These are phyloP conservation scores for Serendipita sp. DNA, from an alignment of 768 basidiomycete species.

Conservation along the genomic window DNA sequence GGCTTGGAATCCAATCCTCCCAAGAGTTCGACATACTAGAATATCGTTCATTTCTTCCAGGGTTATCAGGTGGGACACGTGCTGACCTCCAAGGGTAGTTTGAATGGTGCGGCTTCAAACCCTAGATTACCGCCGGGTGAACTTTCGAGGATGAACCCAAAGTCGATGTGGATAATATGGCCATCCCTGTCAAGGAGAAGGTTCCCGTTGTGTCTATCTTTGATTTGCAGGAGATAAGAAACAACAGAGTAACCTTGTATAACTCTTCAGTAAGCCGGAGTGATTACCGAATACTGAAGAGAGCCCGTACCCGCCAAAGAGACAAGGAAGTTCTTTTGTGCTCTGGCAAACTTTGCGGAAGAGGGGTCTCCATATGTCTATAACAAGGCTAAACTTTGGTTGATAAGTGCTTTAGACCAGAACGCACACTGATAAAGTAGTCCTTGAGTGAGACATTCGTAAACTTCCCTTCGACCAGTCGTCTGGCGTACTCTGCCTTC, in stretches of 20 bases:
- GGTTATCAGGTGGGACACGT: background rate
- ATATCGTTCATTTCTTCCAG: background rate
- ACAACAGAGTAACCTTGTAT: conserved; percentile 74
- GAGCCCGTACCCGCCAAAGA: conserved; percentile 54
- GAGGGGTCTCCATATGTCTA: conserved; percentile 83
- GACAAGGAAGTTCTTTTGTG: conserved; percentile 86
- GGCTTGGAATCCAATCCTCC: conserved; percentile 66
- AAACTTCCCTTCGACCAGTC: conserved; percentile 60
- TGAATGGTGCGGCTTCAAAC: conserved; percentile 99
- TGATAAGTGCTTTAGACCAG: background rate
- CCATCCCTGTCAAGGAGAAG: conserved; percentile 92
- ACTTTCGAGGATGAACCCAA: conserved; percentile 94
- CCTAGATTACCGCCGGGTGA: conserved; percentile 86
- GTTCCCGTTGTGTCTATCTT: conserved; percentile 97
- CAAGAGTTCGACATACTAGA: conserved; percentile 80
- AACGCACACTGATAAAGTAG: conserved; percentile 68
- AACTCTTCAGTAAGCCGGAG: conserved; percentile 5
- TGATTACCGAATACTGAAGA: background rate
- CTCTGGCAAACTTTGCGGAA: conserved; percentile 73
- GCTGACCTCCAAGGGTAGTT: conserved; percentile 49
- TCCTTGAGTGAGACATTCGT: conserved; percentile 82
- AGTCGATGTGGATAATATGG: conserved; percentile 89
- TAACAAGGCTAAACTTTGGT: background rate
- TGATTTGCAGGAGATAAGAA: conserved; percentile 93
- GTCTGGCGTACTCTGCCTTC: conserved; percentile 90